phyloP scores from a whole-genome alignment of 345 rosid genomes.

The Cardamine chenopodiifolia region DNA sequence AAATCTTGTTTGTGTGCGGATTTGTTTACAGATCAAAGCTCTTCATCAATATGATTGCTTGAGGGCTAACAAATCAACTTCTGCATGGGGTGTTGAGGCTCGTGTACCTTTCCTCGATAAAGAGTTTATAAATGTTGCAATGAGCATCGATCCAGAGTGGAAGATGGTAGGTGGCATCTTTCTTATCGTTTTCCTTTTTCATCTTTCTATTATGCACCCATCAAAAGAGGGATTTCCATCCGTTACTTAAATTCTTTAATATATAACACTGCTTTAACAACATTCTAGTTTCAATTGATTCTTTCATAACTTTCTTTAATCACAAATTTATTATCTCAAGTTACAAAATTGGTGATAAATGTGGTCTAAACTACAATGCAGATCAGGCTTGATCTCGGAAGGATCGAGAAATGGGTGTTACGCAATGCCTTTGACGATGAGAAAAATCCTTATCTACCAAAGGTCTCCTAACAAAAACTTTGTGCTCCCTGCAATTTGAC shows the following conservation, averaged over 20 bases:
- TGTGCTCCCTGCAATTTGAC: neutral
- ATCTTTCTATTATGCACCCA: neutral
- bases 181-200: neutral
- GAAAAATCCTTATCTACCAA: constrained; percentile 70
- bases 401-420: constrained; percentile 86
- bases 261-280: too few relatives aligned
- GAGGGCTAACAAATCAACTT: constrained; percentile 85
- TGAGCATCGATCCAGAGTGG: constrained; percentile 87
- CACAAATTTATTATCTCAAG: neutral
- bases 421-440: constrained; percentile 89
- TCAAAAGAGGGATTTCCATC: neutral
- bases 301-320: neutral
- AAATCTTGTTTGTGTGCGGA: neutral
- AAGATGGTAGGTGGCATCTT: constrained; percentile 61
- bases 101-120: constrained; percentile 88
- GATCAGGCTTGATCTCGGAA: constrained; percentile 72
- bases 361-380: constrained; percentile 37
- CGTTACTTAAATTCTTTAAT: too few relatives aligned
- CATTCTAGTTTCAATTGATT: too few relatives aligned
- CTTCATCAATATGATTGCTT: constrained; percentile 89
- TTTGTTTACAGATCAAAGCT: constrained; percentile 65
- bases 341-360: neutral
- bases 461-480: constrained; percentile 47
- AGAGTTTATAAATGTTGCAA: constrained; percentile 65
- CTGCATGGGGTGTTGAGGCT: constrained; percentile 94